phyloP scores from a whole-genome alignment of 371 early-diverging fungal species.

The Nematocida sp. region DNA sequence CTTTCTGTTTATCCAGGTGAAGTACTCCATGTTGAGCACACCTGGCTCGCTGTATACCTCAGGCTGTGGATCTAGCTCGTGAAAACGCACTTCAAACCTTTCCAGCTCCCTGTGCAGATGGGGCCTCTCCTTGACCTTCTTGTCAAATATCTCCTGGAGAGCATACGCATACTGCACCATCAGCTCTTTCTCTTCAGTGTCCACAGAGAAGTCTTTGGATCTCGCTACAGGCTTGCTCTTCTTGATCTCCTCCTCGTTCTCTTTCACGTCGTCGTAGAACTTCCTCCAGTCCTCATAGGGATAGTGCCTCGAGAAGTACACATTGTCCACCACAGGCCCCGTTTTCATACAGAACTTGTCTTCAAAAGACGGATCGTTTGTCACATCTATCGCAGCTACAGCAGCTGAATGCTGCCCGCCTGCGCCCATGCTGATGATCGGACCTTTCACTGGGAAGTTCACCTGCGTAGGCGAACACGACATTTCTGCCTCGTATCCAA shows the following conservation, averaged over 20 bases:
- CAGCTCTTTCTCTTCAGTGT: not conserved
- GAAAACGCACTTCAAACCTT: not conserved
- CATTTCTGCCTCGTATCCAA: conserved; percentile 54
- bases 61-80: not conserved
- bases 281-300: not conserved
- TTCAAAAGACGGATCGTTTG: not conserved
- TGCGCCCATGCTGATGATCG: conserved; percentile 58
- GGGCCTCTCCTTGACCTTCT: not conserved
- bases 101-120: not conserved
- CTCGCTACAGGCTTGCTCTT: not conserved
- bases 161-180: conserved; percentile 1
- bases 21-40: too few relatives aligned
- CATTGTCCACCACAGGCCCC: not conserved
- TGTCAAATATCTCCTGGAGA: not conserved
- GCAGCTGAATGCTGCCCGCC: conserved; percentile 46
- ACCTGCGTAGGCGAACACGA: conserved; percentile 52
- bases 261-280: not conserved
- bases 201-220: not conserved
- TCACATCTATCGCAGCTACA: conserved; percentile 25
- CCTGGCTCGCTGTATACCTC: not conserved
- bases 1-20: not conserved
- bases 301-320: not conserved
- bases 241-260: not conserved
- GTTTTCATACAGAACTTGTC: not conserved
- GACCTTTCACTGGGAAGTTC: conserved; percentile 59